Base-by-base conservation (phyloP, 805 yeast genomes). In the Pichia thaimueangensis region DNA sequence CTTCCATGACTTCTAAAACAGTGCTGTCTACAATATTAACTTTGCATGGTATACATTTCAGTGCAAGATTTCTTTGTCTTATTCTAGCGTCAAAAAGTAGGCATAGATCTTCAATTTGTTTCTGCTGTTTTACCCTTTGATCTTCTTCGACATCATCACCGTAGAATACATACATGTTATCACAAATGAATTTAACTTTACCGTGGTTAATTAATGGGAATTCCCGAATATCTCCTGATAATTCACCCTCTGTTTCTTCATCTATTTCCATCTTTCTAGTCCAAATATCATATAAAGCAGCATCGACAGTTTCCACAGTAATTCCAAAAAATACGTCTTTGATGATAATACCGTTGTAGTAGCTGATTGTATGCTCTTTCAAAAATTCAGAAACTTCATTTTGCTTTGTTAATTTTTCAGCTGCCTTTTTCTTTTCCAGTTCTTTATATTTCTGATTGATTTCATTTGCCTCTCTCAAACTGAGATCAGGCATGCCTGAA, bases 261-360 rank as follows among this genome's bases (percentile, higher is more conserved):
- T n/a, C n/a, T n/a, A n/a, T n/a, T 9, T 6, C 5, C 12, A 8
- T 25, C 29, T 8, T 25, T 5, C 37, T 9, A n/a, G 34, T 40
- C 48, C 48, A 45, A 13, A 45, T 19, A 35, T 33, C 31, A 23
- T 42, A 45, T 2, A 45, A 20, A n/a, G 43, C 36, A 7, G 41
- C 19, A 16, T 67, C 71, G 10, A 80, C 48, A 16, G 69, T 73
- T 8, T 68, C 70, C 39, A 60, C 62, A 0, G 78, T 70, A 2
- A 73, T 66, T 1, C 85, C 86, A 38, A 71, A 64, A 30, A 73
- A 71, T 3, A 76, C 65, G 42, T 76, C 79, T 28, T 64, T 63
- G 11, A 83, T 68, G 13, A 74, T 52, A 39, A 82, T 64, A 1
- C 83, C 78, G 58, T 82, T 82, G 59, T 56, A 74, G 32, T 54